Evolutionary conservation across 305 asterid genomes (phyloP).

Genomic region (Nicotiana rustica): DNA sequence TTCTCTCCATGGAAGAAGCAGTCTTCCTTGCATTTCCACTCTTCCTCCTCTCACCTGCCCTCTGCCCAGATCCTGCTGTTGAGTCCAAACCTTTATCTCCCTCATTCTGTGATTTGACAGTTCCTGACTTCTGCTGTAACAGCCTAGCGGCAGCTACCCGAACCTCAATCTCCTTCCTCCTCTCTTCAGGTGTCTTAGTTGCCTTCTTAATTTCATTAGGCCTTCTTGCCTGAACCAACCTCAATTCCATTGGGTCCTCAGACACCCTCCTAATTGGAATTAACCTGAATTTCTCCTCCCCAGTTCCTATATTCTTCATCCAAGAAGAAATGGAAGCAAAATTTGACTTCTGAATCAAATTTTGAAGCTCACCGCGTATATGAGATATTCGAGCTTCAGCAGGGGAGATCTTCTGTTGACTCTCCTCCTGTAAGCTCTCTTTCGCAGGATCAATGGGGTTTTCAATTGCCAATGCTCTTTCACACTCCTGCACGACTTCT

Average conservation of each 20-base stretch:
- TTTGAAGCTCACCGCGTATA: conserved; percentile 70
- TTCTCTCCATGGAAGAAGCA: conserved; percentile 75
- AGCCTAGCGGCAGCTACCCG: conserved; percentile 93
- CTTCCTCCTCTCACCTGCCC: conserved; percentile 74
- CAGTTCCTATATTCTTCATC: conserved; percentile 88
- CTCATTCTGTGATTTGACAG: conserved; percentile 56
- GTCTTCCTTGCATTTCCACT: conserved; percentile 62
- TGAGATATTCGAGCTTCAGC: conserved; percentile 67
- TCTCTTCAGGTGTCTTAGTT: conserved; percentile 82
- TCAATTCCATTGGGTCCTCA: conserved; percentile 91
- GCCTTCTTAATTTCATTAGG: conserved; percentile 95
- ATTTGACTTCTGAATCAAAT: conserved; percentile 79
- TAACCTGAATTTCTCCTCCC: conserved; percentile 85
- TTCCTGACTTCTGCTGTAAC: conserved; percentile 81
- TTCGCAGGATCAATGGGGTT: conserved; percentile 90
- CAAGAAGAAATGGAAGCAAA: conserved; percentile 81
- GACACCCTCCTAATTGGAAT: conserved; percentile 82
- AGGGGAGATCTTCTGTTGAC: conserved; percentile 71
- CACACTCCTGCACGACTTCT: conserved; percentile 87
- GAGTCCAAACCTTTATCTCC: conserved; percentile 70
- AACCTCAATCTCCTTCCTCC: conserved; percentile 93
- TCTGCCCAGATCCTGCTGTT: conserved; percentile 62
- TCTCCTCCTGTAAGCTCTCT: conserved; percentile 90
- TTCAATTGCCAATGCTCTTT: conserved; percentile 79
- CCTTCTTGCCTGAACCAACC: conserved; percentile 71